These are phyloP conservation scores for Glarea lozoyensis DNA, from an alignment of 495 filamentous ascomycete genomes.

Conservation along the genomic window DNA sequence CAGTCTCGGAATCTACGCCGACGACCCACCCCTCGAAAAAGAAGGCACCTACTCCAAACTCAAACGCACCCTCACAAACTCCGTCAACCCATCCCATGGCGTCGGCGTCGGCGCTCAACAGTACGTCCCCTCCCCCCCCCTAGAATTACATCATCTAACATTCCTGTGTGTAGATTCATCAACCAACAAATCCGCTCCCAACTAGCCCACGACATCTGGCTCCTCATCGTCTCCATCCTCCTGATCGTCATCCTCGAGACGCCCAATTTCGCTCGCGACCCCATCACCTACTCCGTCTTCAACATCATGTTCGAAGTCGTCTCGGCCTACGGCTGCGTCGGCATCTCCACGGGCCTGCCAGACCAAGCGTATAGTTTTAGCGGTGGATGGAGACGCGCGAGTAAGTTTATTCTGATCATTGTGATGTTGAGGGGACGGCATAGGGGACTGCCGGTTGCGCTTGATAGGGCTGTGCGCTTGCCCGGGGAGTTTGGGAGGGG, in stretches of 20 bases:
- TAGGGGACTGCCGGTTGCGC: conserved; percentile 70
- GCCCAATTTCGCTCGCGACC: conserved; percentile 53
- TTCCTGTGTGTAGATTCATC: conserved; percentile 27
- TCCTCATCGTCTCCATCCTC: conserved; percentile 64
- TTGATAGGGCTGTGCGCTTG: conserved; percentile 69
- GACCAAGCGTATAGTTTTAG: conserved; percentile 61
- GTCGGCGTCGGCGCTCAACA: conserved; percentile 10
- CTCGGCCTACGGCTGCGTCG: conserved; percentile 77
- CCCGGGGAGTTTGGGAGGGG: conserved; percentile 45
- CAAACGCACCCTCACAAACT: conserved; percentile 20
- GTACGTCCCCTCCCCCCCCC: conserved; percentile 18
- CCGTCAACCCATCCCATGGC: background rate
- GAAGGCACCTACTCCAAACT: background rate
- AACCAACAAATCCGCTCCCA: conserved; percentile 69
- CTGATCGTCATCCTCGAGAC: conserved; percentile 70
- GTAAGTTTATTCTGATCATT: conserved; percentile 67
- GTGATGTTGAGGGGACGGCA: conserved; percentile 76
- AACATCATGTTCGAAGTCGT: conserved; percentile 84
- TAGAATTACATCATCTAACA: background rate
- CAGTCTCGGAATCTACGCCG: conserved; percentile 57
- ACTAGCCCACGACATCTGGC: conserved; percentile 82
- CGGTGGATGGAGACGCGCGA: conserved; percentile 60
- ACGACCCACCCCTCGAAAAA: conserved; percentile 26
- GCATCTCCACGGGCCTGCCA: conserved; percentile 66
- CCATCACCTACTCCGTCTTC: conserved; percentile 66